These are phyloP conservation scores for Ajuga chamaepitys DNA, from an alignment of 257 asterid genomes.

Conservation along the genomic window DNA sequence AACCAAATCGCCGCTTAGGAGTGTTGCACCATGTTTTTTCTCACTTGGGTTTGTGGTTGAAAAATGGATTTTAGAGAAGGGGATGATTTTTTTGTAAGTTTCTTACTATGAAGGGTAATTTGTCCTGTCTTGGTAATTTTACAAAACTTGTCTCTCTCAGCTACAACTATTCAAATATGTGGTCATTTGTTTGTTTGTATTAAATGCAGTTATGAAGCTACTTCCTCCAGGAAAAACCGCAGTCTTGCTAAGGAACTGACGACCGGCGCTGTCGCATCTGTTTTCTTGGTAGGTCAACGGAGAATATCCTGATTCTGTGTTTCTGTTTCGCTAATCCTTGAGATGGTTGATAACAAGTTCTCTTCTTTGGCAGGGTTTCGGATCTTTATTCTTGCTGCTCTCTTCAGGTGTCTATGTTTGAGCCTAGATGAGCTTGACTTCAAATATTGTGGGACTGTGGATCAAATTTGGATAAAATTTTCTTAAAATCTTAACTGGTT, in stretches of 20 bases:
- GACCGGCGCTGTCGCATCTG: slow-evolving; percentile 81
- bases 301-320: not conserved
- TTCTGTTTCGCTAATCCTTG: not conserved
- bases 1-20: not conserved
- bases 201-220: slow-evolving; percentile 83
- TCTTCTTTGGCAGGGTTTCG: slow-evolving; percentile 69
- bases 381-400: slow-evolving; percentile 90
- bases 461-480: not conserved
- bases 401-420: slow-evolving; percentile 93
- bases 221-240: slow-evolving; percentile 81
- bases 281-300: slow-evolving; percentile 59
- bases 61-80: not conserved
- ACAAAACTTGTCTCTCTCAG: not conserved
- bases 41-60: too few relatives aligned
- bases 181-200: not conserved
- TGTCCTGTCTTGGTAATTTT: not conserved
- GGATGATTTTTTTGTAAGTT: not conserved
- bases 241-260: slow-evolving; percentile 77
- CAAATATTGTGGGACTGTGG: slow-evolving; percentile 1
- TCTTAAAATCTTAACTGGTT: not conserved
- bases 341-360: slow-evolving; percentile 6
- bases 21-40: not conserved
- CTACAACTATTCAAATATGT: not conserved
- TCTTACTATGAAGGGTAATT: not conserved
- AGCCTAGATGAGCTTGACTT: slow-evolving; percentile 21